Evolutionary conservation across 306 rosid species (phyloP).

Genomic region (Prosopis cineraria): DNA sequence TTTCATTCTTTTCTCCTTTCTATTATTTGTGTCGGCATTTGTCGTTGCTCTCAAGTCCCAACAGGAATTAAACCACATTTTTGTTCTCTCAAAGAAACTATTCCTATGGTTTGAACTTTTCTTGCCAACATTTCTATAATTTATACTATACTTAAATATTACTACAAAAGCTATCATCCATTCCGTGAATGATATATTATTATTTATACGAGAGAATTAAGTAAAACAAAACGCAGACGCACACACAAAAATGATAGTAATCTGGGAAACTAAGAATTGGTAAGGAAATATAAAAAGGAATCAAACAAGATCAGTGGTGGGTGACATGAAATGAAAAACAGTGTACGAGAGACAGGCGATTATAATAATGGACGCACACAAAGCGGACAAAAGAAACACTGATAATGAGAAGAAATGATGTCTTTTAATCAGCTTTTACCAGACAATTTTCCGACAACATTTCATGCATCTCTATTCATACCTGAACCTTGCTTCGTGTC

Average conservation of each 20-base stretch:
- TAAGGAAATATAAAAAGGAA: not conserved
- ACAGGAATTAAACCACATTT: not conserved
- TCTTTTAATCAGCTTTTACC: slow-evolving; percentile 35
- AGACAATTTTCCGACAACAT: slow-evolving; percentile 50
- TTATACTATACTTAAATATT: not conserved
- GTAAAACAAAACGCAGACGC: not conserved
- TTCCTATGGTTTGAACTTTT: not conserved
- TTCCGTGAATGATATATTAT: not conserved
- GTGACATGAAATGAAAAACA: slow-evolving; percentile 16
- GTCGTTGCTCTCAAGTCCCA: not conserved
- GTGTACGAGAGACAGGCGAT: slow-evolving; percentile 17
- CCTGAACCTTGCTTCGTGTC: slow-evolving; percentile 35
- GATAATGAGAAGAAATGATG: slow-evolving; percentile 39
- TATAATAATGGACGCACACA: slow-evolving; percentile 19
- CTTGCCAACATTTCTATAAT: not conserved
- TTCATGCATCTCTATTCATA: slow-evolving; percentile 25
- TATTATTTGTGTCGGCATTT: not conserved
- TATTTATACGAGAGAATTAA: not conserved
- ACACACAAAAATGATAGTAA: not conserved
- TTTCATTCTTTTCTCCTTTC: not conserved
- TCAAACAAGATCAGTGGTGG: not conserved
- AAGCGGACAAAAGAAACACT: slow-evolving; percentile 44
- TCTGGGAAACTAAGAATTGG: not conserved
- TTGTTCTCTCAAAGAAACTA: not conserved
- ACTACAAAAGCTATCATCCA: not conserved